A percentile compares a stretch with the other conserved stretches of the same genome.
These are phyloP conservation scores for Neurospora discreta DNA, from an alignment of 495 filamentous ascomycete genomes.

Conservation along the genomic window DNA sequence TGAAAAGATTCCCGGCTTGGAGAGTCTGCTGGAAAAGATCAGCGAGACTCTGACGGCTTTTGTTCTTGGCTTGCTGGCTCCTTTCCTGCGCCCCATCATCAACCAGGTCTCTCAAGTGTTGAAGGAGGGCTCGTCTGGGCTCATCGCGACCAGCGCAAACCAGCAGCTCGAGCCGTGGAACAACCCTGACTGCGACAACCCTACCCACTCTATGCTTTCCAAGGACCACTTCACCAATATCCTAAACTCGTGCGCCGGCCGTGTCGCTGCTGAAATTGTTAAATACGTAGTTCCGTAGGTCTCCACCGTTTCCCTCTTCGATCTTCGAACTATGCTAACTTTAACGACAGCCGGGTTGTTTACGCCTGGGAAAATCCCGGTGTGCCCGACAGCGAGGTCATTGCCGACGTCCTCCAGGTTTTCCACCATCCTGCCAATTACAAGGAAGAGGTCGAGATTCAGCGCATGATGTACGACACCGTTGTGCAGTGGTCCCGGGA, in stretches of 20 bases:
- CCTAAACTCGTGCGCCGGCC: conserved; percentile 77
- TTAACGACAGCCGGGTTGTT: conserved; percentile 34
- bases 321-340: no score
- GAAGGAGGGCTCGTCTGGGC: conserved; percentile 68
- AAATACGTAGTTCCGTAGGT: conserved; percentile 68
- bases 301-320: background rate
- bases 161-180: conserved; percentile 90
- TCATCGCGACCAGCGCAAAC: conserved; percentile 68
- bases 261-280: conserved; percentile 66
- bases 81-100: conserved; percentile 85
- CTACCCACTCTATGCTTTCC: conserved; percentile 87
- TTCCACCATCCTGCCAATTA: conserved; percentile 81
- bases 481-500: conserved; percentile 67
- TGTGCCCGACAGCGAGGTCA: conserved; percentile 65
- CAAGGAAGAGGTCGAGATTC: conserved; percentile 60
- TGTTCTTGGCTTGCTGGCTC: conserved; percentile 77
- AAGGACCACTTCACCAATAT: conserved; percentile 96
- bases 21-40: conserved; percentile 77
- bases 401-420: conserved; percentile 60
- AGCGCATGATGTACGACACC: conserved; percentile 74
- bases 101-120: conserved; percentile 70
- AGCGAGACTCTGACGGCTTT: conserved; percentile 85
- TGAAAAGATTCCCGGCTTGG: conserved; percentile 84
- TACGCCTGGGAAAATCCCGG: conserved; percentile 84
- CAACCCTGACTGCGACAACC: conserved; percentile 73